phyloP scores from a whole-genome alignment of 768 basidiomycete genomes.

The Hericium rajendrae region DNA sequence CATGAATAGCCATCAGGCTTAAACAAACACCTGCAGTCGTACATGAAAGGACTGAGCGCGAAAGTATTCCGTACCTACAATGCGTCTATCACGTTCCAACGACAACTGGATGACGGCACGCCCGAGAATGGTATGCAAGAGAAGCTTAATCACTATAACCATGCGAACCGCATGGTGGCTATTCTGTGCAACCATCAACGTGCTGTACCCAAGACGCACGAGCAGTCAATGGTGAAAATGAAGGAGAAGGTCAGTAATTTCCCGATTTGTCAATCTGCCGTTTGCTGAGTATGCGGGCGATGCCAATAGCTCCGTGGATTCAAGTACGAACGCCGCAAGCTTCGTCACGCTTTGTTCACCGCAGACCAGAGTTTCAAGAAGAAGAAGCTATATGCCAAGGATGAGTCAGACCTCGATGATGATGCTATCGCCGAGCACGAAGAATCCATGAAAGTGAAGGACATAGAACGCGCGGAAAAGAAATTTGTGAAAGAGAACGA shows the following conservation, averaged over 20 bases:
- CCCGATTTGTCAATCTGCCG: background rate
- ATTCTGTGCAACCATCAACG: slow-evolving; percentile 99
- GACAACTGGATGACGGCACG: slow-evolving; percentile 71
- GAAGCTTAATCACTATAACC: slow-evolving; percentile 94
- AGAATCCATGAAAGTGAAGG: slow-evolving; percentile 63
- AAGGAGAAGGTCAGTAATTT: slow-evolving; percentile 61
- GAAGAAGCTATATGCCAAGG: slow-evolving; percentile 62
- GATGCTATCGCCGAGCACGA: slow-evolving; percentile 83
- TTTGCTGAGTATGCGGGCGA: background rate
- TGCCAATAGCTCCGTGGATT: slow-evolving; percentile 60
- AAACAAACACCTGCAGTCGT: slow-evolving; percentile 86
- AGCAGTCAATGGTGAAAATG: slow-evolving; percentile 92
- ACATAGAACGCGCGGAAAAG: slow-evolving; percentile 85
- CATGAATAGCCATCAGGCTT: slow-evolving; percentile 60
- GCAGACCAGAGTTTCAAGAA: slow-evolving; percentile 77
- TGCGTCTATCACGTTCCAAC: slow-evolving; percentile 92
- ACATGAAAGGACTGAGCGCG: slow-evolving; percentile 97
- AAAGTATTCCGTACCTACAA: slow-evolving; percentile 99
- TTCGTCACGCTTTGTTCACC: slow-evolving; percentile 78
- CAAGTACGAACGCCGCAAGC: slow-evolving; percentile 97
- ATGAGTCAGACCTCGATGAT: slow-evolving; percentile 92
- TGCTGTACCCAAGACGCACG: slow-evolving; percentile 85
- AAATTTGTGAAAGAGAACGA: slow-evolving; percentile 94
- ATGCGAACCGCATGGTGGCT: slow-evolving; percentile 93
- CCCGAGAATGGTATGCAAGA: slow-evolving; percentile 76